Base-by-base conservation (phyloP, 306 rosid genomes). In the Dicorynia guianensis region DNA sequence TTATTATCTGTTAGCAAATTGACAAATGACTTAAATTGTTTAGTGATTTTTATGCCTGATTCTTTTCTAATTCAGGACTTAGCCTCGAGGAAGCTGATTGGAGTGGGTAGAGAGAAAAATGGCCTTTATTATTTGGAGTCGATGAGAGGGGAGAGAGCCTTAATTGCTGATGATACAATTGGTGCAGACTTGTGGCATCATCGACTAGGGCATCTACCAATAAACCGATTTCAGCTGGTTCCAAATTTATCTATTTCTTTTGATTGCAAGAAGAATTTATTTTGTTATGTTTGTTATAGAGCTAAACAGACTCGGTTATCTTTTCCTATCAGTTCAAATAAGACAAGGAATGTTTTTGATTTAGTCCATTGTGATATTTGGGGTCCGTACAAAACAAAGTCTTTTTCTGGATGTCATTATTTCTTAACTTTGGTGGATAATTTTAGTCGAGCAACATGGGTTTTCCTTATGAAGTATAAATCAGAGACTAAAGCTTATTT, bases 1-100 rank as follows among this genome's bases (percentile, higher is more conserved):
- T 60, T 60, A 17, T 4, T 59, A 5, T 76, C 19, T 7, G n/a
- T 76, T n/a, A 76, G 74, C 30, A 76, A 65, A 54, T 20, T 76
- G 5, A 65, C 80, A 0, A 15, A 5, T 5, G 74, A 40, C 0
- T 56, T 66, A 7, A 40, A 20, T 0, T 76, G 67, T 17, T 6
- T 6, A 5, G 55, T 76, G 19, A 76, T 11, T 1, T 65, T 76
- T 57, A 19, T 42, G 19, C 14, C 35, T 8, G 20, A 54, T 20
- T 54, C 43, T 40, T 76, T 66, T 55, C 58, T 55, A 17, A 12
- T 76, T 47, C 57, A 65, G 15, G 74, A 76, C 47, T 8, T 43
- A 12, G 38, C n/a, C 42, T 42, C 58, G 36, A 54, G 8, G 74
- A 76, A 25, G 80, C 33, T 11, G 18, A 76, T 76, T 76, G 48